phyloP scores from a whole-genome alignment of 2,329 filamentous ascomycete species.

The Talaromyces amestolkiae region DNA sequence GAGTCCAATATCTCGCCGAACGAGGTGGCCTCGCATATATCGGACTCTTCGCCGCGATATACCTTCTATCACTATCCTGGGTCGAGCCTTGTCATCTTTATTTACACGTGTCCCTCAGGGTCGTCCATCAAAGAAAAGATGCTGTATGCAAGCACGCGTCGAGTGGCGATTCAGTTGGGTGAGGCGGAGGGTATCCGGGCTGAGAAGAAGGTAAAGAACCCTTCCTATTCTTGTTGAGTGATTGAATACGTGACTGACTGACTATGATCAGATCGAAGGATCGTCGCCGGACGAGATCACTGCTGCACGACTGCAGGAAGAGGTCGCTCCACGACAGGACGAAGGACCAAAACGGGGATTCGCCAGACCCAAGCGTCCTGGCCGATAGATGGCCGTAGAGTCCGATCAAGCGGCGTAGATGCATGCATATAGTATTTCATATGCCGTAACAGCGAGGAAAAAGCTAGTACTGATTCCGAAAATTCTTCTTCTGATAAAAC shows the following conservation, averaged over 20 bases:
- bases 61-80: constrained; percentile 58
- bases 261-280: constrained; percentile 52
- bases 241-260: constrained; percentile 5
- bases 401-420: neutral
- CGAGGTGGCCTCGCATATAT: constrained; percentile 49
- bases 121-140: constrained; percentile 65
- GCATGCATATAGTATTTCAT: constrained; percentile 4
- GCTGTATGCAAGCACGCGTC: constrained; percentile 61
- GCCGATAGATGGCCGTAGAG: constrained; percentile 37
- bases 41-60: constrained; percentile 56
- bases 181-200: constrained; percentile 57
- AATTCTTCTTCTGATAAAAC: constrained; percentile 69
- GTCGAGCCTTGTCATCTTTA: constrained; percentile 54
- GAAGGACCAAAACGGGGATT: constrained; percentile 53
- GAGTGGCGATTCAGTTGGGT: constrained; percentile 53
- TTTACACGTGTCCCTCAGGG: constrained; percentile 61
- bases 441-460: neutral
- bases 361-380: constrained; percentile 63
- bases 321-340: constrained; percentile 52
- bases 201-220: constrained; percentile 50
- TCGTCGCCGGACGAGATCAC: constrained; percentile 59
- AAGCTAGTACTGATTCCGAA: constrained; percentile 41
- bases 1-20: constrained; percentile 44
- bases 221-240: neutral
- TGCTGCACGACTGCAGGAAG: constrained; percentile 51